Percentiles rank a stretch among this genome's conserved stretches.
phyloP scores from a whole-genome alignment of 2,329 filamentous ascomycete genomes.

The Colletotrichum siamense region DNA sequence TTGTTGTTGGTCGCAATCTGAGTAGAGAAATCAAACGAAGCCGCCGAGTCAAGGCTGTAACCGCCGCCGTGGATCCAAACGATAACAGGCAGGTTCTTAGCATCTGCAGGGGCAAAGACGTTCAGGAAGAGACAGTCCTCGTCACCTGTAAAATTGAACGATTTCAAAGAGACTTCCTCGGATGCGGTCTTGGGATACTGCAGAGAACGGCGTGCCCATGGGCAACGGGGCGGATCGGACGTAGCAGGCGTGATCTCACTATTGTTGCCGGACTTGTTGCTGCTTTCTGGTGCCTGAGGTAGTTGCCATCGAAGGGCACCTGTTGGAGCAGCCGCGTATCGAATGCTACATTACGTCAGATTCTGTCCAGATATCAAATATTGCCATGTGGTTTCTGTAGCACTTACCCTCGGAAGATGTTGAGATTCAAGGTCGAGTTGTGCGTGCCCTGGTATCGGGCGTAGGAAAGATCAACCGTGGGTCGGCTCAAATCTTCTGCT shows the following conservation, averaged over 20 bases:
- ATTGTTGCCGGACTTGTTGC: neutral
- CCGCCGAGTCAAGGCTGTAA: constrained; percentile 8
- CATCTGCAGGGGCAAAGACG: constrained; percentile 29
- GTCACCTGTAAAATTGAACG: neutral
- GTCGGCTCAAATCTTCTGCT: neutral
- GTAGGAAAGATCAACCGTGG: neutral
- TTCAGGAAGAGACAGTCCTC: constrained; percentile 39
- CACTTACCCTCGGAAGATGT: constrained; percentile 1
- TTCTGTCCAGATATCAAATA: neutral
- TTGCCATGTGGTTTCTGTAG: too few relatives aligned
- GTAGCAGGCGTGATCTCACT: neutral
- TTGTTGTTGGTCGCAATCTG: constrained; percentile 7
- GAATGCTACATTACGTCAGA: neutral
- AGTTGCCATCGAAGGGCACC: constrained; percentile 1
- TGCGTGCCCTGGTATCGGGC: neutral
- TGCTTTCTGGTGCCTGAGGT: neutral
- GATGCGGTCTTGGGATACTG: neutral
- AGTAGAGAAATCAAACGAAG: neutral
- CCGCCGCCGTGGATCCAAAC: constrained; percentile 25
- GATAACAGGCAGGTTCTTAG: constrained; percentile 10
- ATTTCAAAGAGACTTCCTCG: neutral
- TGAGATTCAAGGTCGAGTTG: constrained; percentile 1
- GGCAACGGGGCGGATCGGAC: neutral
- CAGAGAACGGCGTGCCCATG: neutral
- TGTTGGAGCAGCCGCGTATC: constrained; percentile 1